Base-by-base conservation (phyloP, 2,329 filamentous ascomycete genomes). In the Claviceps pazoutovae region DNA sequence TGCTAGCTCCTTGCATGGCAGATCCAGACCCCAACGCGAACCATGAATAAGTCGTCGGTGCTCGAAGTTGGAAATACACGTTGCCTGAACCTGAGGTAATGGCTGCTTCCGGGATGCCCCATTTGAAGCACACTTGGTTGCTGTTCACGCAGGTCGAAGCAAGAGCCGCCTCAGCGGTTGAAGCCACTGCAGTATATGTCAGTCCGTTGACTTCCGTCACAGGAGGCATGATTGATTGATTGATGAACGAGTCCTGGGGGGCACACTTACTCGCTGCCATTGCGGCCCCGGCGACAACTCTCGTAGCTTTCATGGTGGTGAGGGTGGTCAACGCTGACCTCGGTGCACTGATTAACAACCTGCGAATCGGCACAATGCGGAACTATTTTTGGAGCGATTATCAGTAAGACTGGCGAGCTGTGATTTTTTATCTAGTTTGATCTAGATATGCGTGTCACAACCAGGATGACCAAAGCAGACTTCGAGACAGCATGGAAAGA, bases 21-120 rank as follows among this genome's bases (percentile, higher is more conserved):
- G 60, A 58, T 46, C 81, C 82, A 30, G 76, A 77, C 30, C 78
- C 81, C 19, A 83, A 67, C 5, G 71, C 76, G 14, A 81, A 71
- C 81, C 81, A 84, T 54, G 64, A 59, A 60, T 75, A 75, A 4
- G 65, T 66, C 2, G 69, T 68, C 2, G 77, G 75, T 5, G 78
- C 78, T 17, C 66, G 67, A 52, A 84, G 70, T 59, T 82, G 79
- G 56, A 46, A 46, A 26, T 79, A 83, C 51, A 84, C 70, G 60
- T 79, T 78, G 51, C 78, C 79, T 4, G 68, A 66, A 36, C 70
- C 70, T 3, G 71, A 68, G 39, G 66, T 66, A 13, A 71, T 71
- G 1, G 78, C 74, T 1, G 67, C 59, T 46, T 68, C 58, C 0
- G 81, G 79, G 2, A 82, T 72, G 43, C 70, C 79, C 56, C 83